Evolutionary conservation across 371 early-diverging fungal genomes (phyloP).

Genomic region (Apophysomyces variabilis): DNA sequence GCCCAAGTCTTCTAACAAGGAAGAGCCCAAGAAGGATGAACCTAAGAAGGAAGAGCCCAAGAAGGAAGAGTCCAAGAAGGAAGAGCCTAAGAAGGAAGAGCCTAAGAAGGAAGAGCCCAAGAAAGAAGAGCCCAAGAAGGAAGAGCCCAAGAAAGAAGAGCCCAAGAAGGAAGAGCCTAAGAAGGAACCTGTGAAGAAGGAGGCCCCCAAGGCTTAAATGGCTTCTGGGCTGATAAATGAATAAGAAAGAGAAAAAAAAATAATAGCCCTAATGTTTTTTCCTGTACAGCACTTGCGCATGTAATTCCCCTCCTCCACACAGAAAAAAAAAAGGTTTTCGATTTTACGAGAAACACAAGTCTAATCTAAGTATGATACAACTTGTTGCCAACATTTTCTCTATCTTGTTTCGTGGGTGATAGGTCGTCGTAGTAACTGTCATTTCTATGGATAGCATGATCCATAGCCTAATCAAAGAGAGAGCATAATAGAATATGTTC

Average conservation of each 20-base stretch:
- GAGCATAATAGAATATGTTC: neutral
- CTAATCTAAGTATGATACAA: too few relatives aligned
- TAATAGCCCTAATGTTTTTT: neutral
- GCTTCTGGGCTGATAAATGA: neutral
- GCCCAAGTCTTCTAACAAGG: constrained; percentile 14
- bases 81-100: constrained; percentile 21
- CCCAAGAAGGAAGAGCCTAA: constrained; percentile 15
- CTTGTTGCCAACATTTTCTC: too few relatives aligned
- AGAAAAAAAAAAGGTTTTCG: neutral
- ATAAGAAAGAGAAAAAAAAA: neutral
- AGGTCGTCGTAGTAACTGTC: too few relatives aligned
- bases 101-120: constrained; percentile 22
- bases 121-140: constrained; percentile 22
- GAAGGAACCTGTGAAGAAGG: constrained; percentile 24
- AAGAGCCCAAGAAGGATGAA: constrained; percentile 5
- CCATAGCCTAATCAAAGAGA: neutral
- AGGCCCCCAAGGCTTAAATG: constrained; percentile 12
- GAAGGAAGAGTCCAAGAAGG: constrained; percentile 19
- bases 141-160: constrained; percentile 17
- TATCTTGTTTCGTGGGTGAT: too few relatives aligned
- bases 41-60: constrained; percentile 16
- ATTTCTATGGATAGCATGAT: too few relatives aligned
- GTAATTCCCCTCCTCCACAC: neutral
- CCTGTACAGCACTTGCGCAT: constrained; percentile 9
- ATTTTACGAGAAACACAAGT: neutral